Conservation (phyloP, 2,329 filamentous ascomycete species). For the Diaporthe nobilis region DNA sequence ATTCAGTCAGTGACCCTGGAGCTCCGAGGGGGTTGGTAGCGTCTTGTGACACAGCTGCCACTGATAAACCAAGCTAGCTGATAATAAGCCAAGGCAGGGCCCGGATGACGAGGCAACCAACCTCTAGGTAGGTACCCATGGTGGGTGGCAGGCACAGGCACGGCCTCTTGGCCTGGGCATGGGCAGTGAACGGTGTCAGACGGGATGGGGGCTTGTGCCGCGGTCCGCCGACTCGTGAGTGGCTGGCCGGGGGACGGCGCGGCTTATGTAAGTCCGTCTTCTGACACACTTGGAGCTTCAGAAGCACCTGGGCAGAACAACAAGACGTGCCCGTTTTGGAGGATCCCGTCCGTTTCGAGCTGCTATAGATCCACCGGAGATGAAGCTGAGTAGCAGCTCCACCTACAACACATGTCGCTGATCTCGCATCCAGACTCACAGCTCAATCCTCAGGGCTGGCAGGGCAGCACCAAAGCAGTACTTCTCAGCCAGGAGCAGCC, state of each 20-base stretch:
- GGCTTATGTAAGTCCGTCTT: conserved; percentile 13
- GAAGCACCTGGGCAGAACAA: neutral
- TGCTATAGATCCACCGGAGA: neutral
- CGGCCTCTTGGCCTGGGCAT: neutral
- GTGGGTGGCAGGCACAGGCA: conserved; percentile 7
- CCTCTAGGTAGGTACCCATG: neutral
- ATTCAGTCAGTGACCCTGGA: conserved; percentile 12
- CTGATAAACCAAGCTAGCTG: conserved; percentile 14
- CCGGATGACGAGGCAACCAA: conserved; percentile 35
- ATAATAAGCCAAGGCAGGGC: conserved; percentile 34
- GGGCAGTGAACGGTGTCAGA: conserved; percentile 18
- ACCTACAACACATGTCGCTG: neutral
- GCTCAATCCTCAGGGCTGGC: neutral
- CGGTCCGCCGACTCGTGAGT: conserved; percentile 19
- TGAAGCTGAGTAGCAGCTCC: neutral
- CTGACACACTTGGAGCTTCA: conserved; percentile 20
- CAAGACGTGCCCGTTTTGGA: conserved; percentile 14
- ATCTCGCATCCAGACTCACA: neutral
- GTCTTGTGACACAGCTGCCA: conserved; percentile 31
- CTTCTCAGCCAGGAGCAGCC: neutral
- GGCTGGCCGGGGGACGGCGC: neutral
- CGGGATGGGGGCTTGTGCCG: conserved; percentile 25
- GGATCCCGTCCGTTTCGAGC: conserved; percentile 21
- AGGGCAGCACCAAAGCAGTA: neutral
- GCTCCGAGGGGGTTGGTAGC: conserved; percentile 4